Conservation (phyloP, 1,284 basidiomycete genomes). For the Rhodotorula sp. region DNA sequence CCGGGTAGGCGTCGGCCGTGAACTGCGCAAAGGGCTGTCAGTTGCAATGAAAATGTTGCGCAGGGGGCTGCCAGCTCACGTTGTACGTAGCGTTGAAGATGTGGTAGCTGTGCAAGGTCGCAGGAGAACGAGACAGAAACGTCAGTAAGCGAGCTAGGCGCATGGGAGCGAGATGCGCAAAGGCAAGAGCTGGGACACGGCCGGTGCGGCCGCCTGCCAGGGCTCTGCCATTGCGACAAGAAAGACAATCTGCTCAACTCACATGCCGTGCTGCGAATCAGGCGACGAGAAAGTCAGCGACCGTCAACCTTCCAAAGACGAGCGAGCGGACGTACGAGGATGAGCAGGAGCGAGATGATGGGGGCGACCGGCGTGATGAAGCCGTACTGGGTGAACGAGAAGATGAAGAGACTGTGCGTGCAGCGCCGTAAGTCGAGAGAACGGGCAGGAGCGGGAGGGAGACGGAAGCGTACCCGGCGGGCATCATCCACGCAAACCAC, state of each 20-base stretch:
- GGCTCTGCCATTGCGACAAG: background rate
- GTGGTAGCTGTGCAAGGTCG: constrained; percentile 36
- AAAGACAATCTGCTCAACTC: background rate
- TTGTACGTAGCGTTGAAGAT: constrained; percentile 34
- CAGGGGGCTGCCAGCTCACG: too few species aligned
- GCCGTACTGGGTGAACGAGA: constrained; percentile 44
- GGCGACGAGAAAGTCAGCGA: background rate
- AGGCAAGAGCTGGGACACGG: too few species aligned
- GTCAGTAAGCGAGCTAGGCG: background rate
- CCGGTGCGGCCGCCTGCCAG: too few species aligned
- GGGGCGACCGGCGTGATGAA: constrained; percentile 41
- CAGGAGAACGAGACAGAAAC: background rate
- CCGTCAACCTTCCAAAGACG: background rate
- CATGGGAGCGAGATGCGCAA: too few species aligned
- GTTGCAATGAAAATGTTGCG: too few species aligned
- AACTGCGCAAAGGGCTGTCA: constrained; percentile 10
- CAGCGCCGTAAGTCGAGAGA: too few species aligned
- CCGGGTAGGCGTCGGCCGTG: constrained; percentile 42
- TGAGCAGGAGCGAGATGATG: constrained; percentile 42
- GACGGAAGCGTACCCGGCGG: background rate
- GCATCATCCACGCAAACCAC: constrained; percentile 31
- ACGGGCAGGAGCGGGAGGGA: too few species aligned
- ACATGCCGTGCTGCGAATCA: background rate
- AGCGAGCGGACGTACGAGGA: constrained; percentile 22
- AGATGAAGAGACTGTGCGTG: constrained; percentile 35